These are phyloP conservation scores for Lentinula sp. DNA, from an alignment of 768 basidiomycete genomes.

Conservation along the genomic window DNA sequence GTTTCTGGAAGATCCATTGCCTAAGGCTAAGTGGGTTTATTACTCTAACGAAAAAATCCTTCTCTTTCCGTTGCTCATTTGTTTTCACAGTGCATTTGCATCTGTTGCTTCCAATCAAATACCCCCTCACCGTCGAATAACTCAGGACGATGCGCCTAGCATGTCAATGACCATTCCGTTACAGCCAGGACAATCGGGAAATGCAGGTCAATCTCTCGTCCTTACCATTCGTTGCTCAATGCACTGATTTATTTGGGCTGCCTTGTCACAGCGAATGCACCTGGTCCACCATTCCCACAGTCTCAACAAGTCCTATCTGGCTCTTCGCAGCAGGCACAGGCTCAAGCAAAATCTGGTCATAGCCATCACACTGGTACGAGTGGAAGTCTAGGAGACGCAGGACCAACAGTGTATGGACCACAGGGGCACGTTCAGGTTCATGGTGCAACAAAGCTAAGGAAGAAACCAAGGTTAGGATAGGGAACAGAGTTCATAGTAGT, in stretches of 20 bases:
- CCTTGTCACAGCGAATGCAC: neutral
- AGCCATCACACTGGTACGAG: neutral
- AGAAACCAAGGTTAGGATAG: neutral
- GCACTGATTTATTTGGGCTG: neutral
- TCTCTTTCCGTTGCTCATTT: neutral
- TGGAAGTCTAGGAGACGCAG: neutral
- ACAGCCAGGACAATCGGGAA: neutral
- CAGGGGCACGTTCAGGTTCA: neutral
- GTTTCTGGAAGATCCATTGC: conserved; percentile 88
- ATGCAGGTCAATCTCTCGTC: neutral
- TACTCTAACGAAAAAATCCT: conserved; percentile 1
- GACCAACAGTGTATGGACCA: neutral
- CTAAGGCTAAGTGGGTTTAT: conserved; percentile 72
- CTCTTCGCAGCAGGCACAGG: neutral
- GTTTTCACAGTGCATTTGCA: conserved; percentile 61
- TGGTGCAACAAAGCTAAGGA: neutral
- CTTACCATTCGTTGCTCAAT: neutral
- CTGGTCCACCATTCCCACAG: neutral
- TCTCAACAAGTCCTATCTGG: neutral
- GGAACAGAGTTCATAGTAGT: too few relatives aligned
- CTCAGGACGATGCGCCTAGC: conserved; percentile 81
- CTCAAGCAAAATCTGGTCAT: neutral
- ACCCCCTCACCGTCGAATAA: conserved; percentile 84
- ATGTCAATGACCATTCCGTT: neutral
- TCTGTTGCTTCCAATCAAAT: conserved; percentile 55